Evolutionary conservation across 495 filamentous ascomycete genomes (phyloP).

Genomic region (Sporormia fimetaria): DNA sequence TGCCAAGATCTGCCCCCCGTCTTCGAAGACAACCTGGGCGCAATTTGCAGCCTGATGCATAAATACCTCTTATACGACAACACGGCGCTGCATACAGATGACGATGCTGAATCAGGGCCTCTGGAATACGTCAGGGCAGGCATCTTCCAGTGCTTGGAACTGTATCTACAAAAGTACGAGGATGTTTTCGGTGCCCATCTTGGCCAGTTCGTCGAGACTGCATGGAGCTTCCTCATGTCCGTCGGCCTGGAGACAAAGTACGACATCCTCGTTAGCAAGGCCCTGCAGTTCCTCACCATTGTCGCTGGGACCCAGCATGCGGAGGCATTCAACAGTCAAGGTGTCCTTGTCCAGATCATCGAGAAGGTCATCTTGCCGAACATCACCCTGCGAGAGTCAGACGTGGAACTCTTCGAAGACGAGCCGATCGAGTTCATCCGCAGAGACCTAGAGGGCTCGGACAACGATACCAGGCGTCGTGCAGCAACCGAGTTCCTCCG

Average conservation of each 20-base stretch:
- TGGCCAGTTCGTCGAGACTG: conserved; percentile 69
- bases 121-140: conserved; percentile 80
- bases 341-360: conserved; percentile 66
- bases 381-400: conserved; percentile 75
- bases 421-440: conserved; percentile 98
- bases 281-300: conserved; percentile 84
- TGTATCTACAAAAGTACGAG: conserved; percentile 87
- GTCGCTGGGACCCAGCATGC: conserved; percentile 72
- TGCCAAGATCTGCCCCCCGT: conserved; percentile 91
- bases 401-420: conserved; percentile 93
- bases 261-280: conserved; percentile 89
- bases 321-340: conserved; percentile 68
- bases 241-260: conserved; percentile 82
- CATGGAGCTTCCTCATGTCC: conserved; percentile 81
- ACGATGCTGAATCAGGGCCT: conserved; percentile 74
- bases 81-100: conserved; percentile 62
- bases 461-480: conserved; percentile 81
- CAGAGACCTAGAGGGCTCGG: conserved; percentile 89
- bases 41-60: conserved; percentile 67
- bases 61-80: conserved; percentile 92
- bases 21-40: conserved; percentile 73
- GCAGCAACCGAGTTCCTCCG: conserved; percentile 90
- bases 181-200: conserved; percentile 76
- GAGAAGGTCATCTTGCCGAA: conserved; percentile 95
- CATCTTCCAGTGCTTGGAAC: conserved; percentile 76